Base-by-base conservation (phyloP, 140 eudicot species). In the Bidens hawaiensis region DNA sequence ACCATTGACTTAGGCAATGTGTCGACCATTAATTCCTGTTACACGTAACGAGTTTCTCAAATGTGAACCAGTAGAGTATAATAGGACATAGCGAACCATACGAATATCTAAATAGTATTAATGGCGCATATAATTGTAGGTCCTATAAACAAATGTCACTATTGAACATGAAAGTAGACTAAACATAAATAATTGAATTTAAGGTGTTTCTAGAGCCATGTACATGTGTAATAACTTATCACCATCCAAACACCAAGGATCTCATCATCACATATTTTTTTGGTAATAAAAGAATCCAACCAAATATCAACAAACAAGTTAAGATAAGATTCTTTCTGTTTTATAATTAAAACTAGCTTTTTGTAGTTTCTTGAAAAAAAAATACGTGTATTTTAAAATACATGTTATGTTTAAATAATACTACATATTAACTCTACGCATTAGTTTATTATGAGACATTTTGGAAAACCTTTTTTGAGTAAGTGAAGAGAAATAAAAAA, bases 181-280 rank as follows among this genome's bases (percentile, higher is more conserved):
- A 24, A 48, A 17, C 69, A 60, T 60, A 60, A 34, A 64, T 54
- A 73, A 73, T 64, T 73, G 54, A 72, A 64, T 55, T 63, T 24
- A 72, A 4, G 78, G 60, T 36, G 78, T 72, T 72, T 72, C 78
- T 72, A 72, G 78, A 72, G 77, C 46, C 72, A 72, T 72, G 67
- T 18, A 64, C 60, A 52, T 62, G 78, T 72, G 78, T 64, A 31
- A 12, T 64, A 15, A 23, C 52, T 72, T 65, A 53, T 64, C 65
- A 52, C 77, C 77, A 52, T 63, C 52, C 77, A 72, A 28, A 72
- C 30, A 42, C 31, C 65, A 63, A 62, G 55, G 38, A 71, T 51
- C 65, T 62, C 58, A 10, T 62, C 25, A 64, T 63, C 77, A 63
- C 71, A 72, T 63, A n/a, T 72, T 54, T 72, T 54, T 54, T 72